Evolutionary conservation across 257 asterid genomes (phyloP), one percentile per base, ranked within the genome.

Genomic region (Solanum piurae): DNA sequence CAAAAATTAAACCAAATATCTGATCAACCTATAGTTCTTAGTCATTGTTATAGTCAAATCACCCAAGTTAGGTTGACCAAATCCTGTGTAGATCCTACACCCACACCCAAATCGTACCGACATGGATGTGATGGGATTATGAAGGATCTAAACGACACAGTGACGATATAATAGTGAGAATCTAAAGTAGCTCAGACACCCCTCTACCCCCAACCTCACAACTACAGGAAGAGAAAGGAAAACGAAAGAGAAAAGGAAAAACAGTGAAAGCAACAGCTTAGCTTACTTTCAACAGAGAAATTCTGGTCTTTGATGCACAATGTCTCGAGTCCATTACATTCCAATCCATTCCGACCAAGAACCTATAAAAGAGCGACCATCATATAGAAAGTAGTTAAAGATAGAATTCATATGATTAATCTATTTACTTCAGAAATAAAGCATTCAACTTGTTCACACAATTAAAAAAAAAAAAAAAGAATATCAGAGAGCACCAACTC

Each of bases 221-320:
- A 31, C 27, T 16, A 16, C 25, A 2, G 12, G n/a, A 33, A 72
- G 25, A 72, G 36, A 72, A 34, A 18, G 12, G n/a, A 71, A 69
- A 71, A 71, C 6, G 20, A 71, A 12, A 27, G 75, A 68, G 75
- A 72, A 23, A 38, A 2, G 33, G 31, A n/a, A 77, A n/a, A 76
- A 25, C 23, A 25, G 33, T 40, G 49, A 42, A 42, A 31, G 44
- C 27, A 88, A 71, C 46, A 66, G 1, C 49, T 42, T 92, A 64
- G 8, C 40, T 37, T 92, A 97, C 99, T 92, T 90, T 95, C 98
- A 90, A 73, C 93, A 86, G 98, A 90, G 75, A 97, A 95, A n/a
- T 93, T 90, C 83, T 91, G 98, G 87, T 97, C 99, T 87, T 92
- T 94, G 62, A 94, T 91, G 90, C 89, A 91, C 80, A 95, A 84